Evolutionary conservation across 139 green algal species (phyloP), one percentile per base, ranked within the genome.

Genomic region (Raphidocelis subcapitata): DNA sequence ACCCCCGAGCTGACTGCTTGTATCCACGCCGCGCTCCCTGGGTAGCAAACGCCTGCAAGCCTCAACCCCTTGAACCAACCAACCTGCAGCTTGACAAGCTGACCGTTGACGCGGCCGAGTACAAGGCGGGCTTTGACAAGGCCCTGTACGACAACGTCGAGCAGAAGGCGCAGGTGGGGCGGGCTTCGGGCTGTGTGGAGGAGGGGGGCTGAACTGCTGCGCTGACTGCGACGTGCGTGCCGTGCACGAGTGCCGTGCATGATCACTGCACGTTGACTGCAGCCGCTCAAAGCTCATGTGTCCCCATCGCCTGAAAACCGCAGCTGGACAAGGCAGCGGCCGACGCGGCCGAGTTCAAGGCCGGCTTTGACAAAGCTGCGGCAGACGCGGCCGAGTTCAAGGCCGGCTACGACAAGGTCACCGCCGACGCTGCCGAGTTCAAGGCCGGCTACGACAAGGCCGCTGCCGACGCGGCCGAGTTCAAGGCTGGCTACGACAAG

Each of bases 111-210:
- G 62, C 71, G 44, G 71, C 62, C 1, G 71, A 71, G 62, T 62
- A 49, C 44, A 77, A 77, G 61, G 71, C 61, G n/a, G 61, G 35
- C 32, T 65, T 36, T 56, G 71, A 77, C 71, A 77, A 77, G 47
- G 1, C 32, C 3, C 1, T 28, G 5, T 60, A 26, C n/a, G 71
- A 70, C 18, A 23, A 29, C 26, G 46, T 29, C 10, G 71, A 77
- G 47, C 44, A 62, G 24, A 67, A 68, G 31, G 69, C 69, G 8
- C 33, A 20, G 35, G 28, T 68, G 62, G 3, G 29, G 23, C 5
- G 57, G 20, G 26, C 24, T 65, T 16, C 23, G 18, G 14, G 55
- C 18, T 18, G 18, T 56, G 49, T 18, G 18, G 16, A 56, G 49
- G 16, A 56, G 49, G 16, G 18, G 49, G 49, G 49, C 16, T 56